These are phyloP conservation scores for Backusella tarrabulga DNA, from an alignment of 192 early-diverging fungal species.

Conservation along the genomic window DNA sequence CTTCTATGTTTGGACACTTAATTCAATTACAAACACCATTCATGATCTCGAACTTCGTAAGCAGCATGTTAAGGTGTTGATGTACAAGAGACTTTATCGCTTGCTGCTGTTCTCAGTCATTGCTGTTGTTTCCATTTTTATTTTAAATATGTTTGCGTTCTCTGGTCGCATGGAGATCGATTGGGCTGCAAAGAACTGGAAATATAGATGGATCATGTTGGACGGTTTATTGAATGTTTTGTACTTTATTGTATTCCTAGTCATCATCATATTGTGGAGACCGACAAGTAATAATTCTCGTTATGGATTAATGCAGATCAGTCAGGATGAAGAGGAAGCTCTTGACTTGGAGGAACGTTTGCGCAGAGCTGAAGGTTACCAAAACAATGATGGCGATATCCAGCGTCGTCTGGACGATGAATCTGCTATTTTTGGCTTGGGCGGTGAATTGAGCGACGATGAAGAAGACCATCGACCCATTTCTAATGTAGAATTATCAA, in stretches of 20 bases:
- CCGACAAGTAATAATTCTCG: slow-evolving; percentile 90
- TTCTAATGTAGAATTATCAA: slow-evolving; percentile 4
- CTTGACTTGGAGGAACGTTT: slow-evolving; percentile 62
- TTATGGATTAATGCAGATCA: slow-evolving; percentile 85
- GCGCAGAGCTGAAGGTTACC: slow-evolving; percentile 42
- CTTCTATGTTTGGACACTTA: slow-evolving; percentile 95
- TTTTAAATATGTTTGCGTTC: slow-evolving; percentile 80
- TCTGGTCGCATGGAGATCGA: slow-evolving; percentile 55
- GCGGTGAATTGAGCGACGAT: slow-evolving; percentile 65
- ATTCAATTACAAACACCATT: slow-evolving; percentile 78
- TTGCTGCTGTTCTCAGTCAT: slow-evolving; percentile 76
- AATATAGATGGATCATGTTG: slow-evolving; percentile 86
- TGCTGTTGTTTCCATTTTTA: slow-evolving; percentile 75
- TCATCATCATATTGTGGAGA: slow-evolving; percentile 87
- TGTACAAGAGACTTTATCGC: slow-evolving; percentile 84
- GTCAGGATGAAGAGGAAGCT: slow-evolving; percentile 68
- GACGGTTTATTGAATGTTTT: slow-evolving; percentile 93
- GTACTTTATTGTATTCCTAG: slow-evolving; percentile 76
- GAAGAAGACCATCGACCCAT: slow-evolving; percentile 32
- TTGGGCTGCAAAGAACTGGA: slow-evolving; percentile 80
- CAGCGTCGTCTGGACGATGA: slow-evolving; percentile 39
- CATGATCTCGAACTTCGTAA: slow-evolving; percentile 70
- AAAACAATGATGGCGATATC: slow-evolving; percentile 39
- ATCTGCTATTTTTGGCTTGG: slow-evolving; percentile 58
- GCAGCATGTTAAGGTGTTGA: slow-evolving; percentile 87